phyloP scores from a whole-genome alignment of 1,139 yeast genomes.

The Saccharomyces hybrid region DNA sequence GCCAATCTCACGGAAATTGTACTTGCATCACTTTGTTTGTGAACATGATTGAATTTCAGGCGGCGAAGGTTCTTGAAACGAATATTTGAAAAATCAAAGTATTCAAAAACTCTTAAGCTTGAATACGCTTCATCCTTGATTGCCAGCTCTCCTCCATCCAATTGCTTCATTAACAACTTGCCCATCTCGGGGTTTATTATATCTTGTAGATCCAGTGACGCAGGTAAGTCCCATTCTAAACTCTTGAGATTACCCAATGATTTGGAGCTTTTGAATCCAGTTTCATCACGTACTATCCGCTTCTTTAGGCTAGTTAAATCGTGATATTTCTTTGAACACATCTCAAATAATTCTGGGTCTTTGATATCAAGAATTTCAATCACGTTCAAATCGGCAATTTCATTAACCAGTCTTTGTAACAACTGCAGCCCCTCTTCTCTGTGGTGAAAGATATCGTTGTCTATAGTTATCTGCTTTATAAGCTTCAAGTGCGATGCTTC shows the following conservation, averaged over 20 bases:
- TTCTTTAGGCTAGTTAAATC: slow-evolving; percentile 12
- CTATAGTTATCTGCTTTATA: slow-evolving; percentile 18
- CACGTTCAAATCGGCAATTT: slow-evolving; percentile 10
- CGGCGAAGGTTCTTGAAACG: slow-evolving; percentile 13
- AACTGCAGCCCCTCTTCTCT: slow-evolving; percentile 12
- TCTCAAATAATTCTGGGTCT: slow-evolving; percentile 10
- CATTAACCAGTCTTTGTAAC: slow-evolving; percentile 15
- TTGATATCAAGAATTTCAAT: slow-evolving; percentile 18
- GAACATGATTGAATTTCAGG: slow-evolving; percentile 38
- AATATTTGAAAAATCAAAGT: slow-evolving; percentile 20
- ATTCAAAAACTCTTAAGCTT: slow-evolving; percentile 31
- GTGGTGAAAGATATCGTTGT: slow-evolving; percentile 22
- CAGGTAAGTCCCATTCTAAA: slow-evolving; percentile 11
- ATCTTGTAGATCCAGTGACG: slow-evolving; percentile 2
- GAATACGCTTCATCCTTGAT: slow-evolving; percentile 35
- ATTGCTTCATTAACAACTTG: slow-evolving; percentile 1
- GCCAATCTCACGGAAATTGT: slow-evolving; percentile 29
- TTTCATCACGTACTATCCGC: slow-evolving; percentile 12
- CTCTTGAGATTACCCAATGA: slow-evolving; percentile 6
- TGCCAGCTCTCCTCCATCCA: slow-evolving; percentile 13
- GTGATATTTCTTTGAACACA: slow-evolving; percentile 10
- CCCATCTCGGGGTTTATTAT: slow-evolving; percentile 1
- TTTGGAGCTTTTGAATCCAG: slow-evolving; percentile 10
- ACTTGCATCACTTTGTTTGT: slow-evolving; percentile 36
- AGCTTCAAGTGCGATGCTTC: slow-evolving; percentile 12